Base-by-base conservation (phyloP, 2,329 filamentous ascomycete species). In the Stachybotrys echinatus region DNA sequence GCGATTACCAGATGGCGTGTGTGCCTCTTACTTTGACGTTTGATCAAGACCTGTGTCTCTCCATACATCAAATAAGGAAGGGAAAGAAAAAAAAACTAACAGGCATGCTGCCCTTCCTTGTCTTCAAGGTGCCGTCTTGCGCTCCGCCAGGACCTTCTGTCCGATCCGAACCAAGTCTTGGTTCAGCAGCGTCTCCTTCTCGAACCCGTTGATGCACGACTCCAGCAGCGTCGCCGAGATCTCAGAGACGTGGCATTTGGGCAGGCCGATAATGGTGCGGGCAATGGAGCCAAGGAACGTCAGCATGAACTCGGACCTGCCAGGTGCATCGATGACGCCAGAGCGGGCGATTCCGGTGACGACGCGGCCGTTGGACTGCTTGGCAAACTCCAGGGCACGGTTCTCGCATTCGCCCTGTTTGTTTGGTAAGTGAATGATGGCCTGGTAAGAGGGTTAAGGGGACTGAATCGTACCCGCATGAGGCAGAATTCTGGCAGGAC, bases 321-420 rank as follows among this genome's bases (percentile, higher is more conserved):
- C 48, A 0, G 54, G 38, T 6, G 55, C 48, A 7, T 51, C 50
- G 48, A 80, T 72, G 17, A 74, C 50, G 0, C 75, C 75, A 0
- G 73, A 67, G 49, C 73, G 76, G 6, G 64, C 69, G 1, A 73
- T 58, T n/a, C 60, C 60, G 0, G 61, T 65, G 50, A 76, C 67
- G 21, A 76, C 56, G 1, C 58, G 49, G 3, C 65, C 68, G 2
- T 65, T 54, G n/a, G 70, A 64, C 8, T 73, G 55, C 19, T 65
- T 57, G 3, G 72, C 72, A 19, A 68, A 70, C 2, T 64, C 64
- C 4, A 78, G 64, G 4, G 79, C 61, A 18, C 62, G 57, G 7
- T 56, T 69, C 53, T 80, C 77, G 0, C 70, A 68, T 40, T 74
- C 68, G 6, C 76, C 76, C 76, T 79, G 27, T n/a, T 45, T 5